A percentile compares a stretch with the other conserved stretches of the same genome.
phyloP scores from a whole-genome alignment of 1,284 basidiomycete genomes.

The Singerocomus rubriflavus region DNA sequence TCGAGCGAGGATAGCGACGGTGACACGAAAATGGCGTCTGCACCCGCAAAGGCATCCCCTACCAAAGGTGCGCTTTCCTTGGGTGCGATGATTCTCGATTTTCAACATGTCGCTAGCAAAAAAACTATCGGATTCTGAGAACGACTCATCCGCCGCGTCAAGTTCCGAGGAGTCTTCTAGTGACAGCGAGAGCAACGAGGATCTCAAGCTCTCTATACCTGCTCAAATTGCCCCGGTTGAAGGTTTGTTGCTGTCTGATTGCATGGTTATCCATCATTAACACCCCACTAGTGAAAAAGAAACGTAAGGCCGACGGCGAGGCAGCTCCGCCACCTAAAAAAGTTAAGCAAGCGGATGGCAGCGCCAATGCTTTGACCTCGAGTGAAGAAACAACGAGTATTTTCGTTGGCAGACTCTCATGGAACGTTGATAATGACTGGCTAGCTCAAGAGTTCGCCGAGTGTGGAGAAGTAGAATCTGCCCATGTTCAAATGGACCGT shows the following conservation, averaged over 20 bases:
- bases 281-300: slow-evolving; percentile 39
- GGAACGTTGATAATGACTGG: slow-evolving; percentile 98
- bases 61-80: slow-evolving; percentile 3
- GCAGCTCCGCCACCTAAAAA: slow-evolving; percentile 73
- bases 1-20: slow-evolving; percentile 11
- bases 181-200: slow-evolving; percentile 27
- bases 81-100: neutral
- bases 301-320: slow-evolving; percentile 84
- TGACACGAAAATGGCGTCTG: slow-evolving; percentile 1
- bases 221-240: neutral
- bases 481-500: slow-evolving; percentile 90
- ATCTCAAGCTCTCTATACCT: neutral
- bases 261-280: slow-evolving; percentile 27
- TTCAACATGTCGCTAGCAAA: neutral
- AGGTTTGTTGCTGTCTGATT: slow-evolving; percentile 19
- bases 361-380: slow-evolving; percentile 42
- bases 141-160: slow-evolving; percentile 7
- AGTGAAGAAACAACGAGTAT: slow-evolving; percentile 69
- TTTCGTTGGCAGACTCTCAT: slow-evolving; percentile 93
- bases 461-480: slow-evolving; percentile 86
- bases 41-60: neutral
- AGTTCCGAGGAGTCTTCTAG: slow-evolving; percentile 20
- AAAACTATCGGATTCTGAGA: neutral
- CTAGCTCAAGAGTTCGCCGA: slow-evolving; percentile 87
- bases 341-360: slow-evolving; percentile 65